phyloP scores from a whole-genome alignment of 495 filamentous ascomycete species.

The Trichoderma orchidacearum region DNA sequence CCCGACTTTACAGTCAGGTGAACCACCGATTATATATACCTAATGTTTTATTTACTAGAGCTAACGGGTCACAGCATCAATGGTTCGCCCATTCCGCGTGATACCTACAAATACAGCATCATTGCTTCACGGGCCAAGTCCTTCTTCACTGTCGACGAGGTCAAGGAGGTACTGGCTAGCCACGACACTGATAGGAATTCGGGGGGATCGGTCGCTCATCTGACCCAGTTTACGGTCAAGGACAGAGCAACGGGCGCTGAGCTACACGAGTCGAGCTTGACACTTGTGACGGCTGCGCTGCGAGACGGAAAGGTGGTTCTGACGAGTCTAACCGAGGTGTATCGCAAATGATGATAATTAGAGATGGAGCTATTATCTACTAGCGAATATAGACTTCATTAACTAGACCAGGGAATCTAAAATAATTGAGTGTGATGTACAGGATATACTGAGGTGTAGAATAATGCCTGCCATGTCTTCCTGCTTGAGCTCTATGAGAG shows the following conservation, averaged over 20 bases:
- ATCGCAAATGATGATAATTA: background rate
- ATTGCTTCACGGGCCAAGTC: background rate
- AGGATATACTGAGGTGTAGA: too few species aligned
- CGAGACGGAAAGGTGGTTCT: background rate
- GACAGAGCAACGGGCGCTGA: background rate
- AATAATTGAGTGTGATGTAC: too few species aligned
- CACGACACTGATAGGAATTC: background rate
- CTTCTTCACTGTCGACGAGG: background rate
- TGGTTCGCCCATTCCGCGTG: background rate
- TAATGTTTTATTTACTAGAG: background rate
- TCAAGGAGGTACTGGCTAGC: background rate
- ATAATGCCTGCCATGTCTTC: too few species aligned
- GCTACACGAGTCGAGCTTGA: background rate
- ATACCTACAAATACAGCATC: background rate
- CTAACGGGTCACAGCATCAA: background rate
- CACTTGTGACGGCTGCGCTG: background rate
- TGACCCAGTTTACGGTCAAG: background rate
- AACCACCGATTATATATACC: background rate
- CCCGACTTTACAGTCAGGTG: background rate
- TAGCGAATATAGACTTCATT: too few species aligned
- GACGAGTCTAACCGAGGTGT: background rate
- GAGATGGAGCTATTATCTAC: too few species aligned
- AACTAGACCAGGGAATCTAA: too few species aligned
- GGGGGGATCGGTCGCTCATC: background rate
- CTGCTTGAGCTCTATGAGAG: too few species aligned